Evolutionary conservation across 345 rosid species (phyloP), one percentile per base, ranked within the genome.

Genomic region (Combretum micranthum): DNA sequence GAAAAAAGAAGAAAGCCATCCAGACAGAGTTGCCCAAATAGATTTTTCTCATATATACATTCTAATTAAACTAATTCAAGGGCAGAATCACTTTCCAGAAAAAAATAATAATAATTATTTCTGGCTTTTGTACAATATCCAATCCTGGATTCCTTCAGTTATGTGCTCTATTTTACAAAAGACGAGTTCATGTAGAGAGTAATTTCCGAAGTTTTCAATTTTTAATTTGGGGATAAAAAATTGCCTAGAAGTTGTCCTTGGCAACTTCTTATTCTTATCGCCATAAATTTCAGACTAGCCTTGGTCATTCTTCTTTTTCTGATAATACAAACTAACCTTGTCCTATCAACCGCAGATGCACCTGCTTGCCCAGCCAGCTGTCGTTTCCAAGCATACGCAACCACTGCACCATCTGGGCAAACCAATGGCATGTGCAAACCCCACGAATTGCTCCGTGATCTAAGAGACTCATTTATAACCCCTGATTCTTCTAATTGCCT

Each of bases 361-460:
- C 99, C 99, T 52, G 97, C 98, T 75, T 93, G 99, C 16, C 99
- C 97, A n/a, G 99, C 97, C 10, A 93, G 88, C 57, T 93, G 99
- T 11, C 99, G 81, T 61, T 93, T 93, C 97, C 99, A 89, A 50
- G 99, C 97, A 69, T 93, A 93, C 0, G 94, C 99, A 10, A 93
- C 99, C 0, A 89, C 97, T 0, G 96, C 97, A 14, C 99, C 99
- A 66, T 93, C 99, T 1, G 97, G 97, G 72, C 97, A 92, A 46
- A 86, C 98, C 75, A 92, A 25, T 0, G 98, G 97, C 95, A 92
- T 84, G 54, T 88, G 95, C 80, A 86, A 73, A 60, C 97, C 93
- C 98, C 97, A 92, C 12, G 90, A 84, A 25, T 92, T 81, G 61
- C 97, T 86, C 54, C 94, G 73, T 2, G 83, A 77, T 49, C 86